A percentile compares a stretch with the other conserved stretches of the same genome.
phyloP scores from a whole-genome alignment of 345 rosid species.

The Noccaea caerulescens region DNA sequence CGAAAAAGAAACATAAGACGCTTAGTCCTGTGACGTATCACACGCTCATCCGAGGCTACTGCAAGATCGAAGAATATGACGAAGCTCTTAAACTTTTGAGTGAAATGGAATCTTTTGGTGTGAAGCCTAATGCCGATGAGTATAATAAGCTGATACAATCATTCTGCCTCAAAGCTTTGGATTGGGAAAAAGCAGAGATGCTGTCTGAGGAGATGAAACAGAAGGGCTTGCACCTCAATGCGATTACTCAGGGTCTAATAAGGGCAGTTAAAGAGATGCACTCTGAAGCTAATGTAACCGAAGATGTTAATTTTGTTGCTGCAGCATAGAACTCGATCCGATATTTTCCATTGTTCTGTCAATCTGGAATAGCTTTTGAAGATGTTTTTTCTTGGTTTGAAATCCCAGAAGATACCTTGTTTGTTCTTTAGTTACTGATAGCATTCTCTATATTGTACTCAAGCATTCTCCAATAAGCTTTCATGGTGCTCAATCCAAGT shows the following conservation, averaged over 20 bases:
- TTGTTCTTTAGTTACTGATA: constrained; percentile 27
- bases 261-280: constrained; percentile 82
- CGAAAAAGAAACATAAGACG: constrained; percentile 72
- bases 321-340: constrained; percentile 36
- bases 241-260: constrained; percentile 69
- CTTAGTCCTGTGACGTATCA: constrained; percentile 76
- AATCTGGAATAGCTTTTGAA: constrained; percentile 32
- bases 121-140: constrained; percentile 68
- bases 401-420: constrained; percentile 19
- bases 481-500: constrained; percentile 16
- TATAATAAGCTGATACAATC: constrained; percentile 81
- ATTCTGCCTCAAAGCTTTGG: constrained; percentile 74
- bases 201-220: constrained; percentile 66
- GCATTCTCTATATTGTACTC: neutral
- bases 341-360: constrained; percentile 15
- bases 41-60: constrained; percentile 74
- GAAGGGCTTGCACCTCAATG: constrained; percentile 71
- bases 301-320: constrained; percentile 36
- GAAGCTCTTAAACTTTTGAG: constrained; percentile 65
- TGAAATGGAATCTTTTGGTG: constrained; percentile 74
- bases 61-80: constrained; percentile 77
- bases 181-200: constrained; percentile 76
- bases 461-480: constrained; percentile 25
- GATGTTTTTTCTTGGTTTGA: constrained; percentile 27
- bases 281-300: constrained; percentile 47